Evolutionary conservation across 495 filamentous ascomycete species (phyloP).

Genomic region (Neurospora sp.): DNA sequence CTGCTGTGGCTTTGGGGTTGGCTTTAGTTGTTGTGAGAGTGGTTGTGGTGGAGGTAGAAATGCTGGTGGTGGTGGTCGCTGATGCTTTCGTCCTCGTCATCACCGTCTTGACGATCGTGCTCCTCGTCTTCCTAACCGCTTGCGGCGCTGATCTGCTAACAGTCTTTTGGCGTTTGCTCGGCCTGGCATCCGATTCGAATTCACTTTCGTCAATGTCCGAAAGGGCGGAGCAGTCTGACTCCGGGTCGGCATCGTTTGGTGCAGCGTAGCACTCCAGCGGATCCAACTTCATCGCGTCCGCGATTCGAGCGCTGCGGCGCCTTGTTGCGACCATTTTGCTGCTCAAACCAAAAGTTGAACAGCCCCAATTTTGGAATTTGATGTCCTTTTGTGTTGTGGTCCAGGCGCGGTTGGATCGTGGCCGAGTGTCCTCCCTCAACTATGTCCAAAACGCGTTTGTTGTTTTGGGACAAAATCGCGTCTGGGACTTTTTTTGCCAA

Average conservation of each 20-base stretch:
- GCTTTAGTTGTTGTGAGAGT: background rate
- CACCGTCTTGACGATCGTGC: background rate
- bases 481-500: background rate
- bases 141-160: fast-evolving
- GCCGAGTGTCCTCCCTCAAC: background rate
- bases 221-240: background rate
- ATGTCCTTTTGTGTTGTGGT: background rate
- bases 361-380: background rate
- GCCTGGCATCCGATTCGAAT: background rate
- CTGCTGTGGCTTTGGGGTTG: background rate
- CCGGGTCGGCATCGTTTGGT: background rate
- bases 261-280: background rate
- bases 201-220: background rate
- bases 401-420: too few species aligned
- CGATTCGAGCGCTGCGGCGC: background rate
- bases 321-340: background rate
- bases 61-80: background rate
- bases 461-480: background rate
- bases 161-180: background rate
- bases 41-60: background rate
- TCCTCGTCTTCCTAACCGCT: background rate
- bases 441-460: background rate
- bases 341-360: background rate
- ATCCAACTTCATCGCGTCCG: background rate
- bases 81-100: background rate